Evolutionary conservation across 2,329 filamentous ascomycete genomes (phyloP).

Genomic region (Massarina eburnea): DNA sequence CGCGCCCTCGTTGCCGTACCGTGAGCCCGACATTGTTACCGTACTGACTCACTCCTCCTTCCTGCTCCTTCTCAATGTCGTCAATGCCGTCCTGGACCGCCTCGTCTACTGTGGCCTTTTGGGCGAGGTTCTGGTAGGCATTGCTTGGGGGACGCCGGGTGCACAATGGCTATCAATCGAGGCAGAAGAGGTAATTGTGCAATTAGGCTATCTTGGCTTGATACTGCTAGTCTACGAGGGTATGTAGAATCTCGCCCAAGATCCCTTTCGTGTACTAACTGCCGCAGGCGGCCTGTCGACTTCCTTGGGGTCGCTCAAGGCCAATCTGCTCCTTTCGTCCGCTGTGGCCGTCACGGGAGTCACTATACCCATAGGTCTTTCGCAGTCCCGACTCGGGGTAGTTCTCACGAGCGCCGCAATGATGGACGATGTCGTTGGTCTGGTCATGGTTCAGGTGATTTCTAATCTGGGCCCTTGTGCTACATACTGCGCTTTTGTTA

Average conservation of each 20-base stretch:
- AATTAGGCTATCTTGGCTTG: slow-evolving; percentile 73
- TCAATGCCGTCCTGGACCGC: slow-evolving; percentile 60
- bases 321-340: slow-evolving; percentile 62
- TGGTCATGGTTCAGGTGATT: slow-evolving; percentile 77
- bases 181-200: slow-evolving; percentile 59
- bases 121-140: slow-evolving; percentile 70
- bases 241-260: too few relatives aligned
- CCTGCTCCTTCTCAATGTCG: slow-evolving; percentile 61
- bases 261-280: slow-evolving; percentile 12
- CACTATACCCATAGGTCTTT: slow-evolving; percentile 60
- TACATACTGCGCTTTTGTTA: slow-evolving; percentile 56
- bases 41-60: slow-evolving; percentile 65
- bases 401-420: slow-evolving; percentile 74
- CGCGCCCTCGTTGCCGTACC: slow-evolving; percentile 53
- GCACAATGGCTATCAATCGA: slow-evolving; percentile 58
- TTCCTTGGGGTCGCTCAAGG: slow-evolving; percentile 55
- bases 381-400: slow-evolving; percentile 58
- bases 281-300: slow-evolving; percentile 61
- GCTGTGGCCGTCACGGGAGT: slow-evolving; percentile 69
- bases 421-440: slow-evolving; percentile 77
- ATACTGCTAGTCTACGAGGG: slow-evolving; percentile 73
- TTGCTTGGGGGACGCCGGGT: slow-evolving; percentile 70
- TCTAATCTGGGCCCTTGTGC: slow-evolving; percentile 59
- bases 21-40: slow-evolving; percentile 62
- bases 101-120: slow-evolving; percentile 70